Evolutionary conservation across 78 protist species (phyloP).

Genomic region (Goniomonas avonlea): DNA sequence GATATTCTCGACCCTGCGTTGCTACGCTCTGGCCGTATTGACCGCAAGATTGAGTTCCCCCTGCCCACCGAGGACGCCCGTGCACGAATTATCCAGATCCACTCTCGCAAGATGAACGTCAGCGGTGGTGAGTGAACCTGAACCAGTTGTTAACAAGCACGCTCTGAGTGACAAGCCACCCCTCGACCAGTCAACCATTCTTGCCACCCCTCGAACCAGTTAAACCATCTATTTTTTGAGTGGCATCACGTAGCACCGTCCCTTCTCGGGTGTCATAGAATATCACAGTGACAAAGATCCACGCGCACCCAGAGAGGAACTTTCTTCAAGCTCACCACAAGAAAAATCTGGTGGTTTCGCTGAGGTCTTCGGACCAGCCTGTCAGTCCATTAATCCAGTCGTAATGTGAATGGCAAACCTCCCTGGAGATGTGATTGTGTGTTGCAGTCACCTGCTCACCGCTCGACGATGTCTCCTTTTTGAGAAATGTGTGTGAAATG

Average conservation of each 20-base stretch:
- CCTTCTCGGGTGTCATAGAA: neutral
- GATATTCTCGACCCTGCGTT: slow-evolving; percentile 99
- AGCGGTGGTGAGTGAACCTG: neutral
- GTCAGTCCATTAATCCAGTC: no score
- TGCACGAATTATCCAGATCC: slow-evolving; percentile 88
- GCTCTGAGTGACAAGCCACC: neutral
- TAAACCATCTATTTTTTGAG: neutral
- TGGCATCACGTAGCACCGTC: neutral
- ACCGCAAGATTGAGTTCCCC: slow-evolving; percentile 90
- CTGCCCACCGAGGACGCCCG: slow-evolving; percentile 96
- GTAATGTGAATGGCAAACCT: no score
- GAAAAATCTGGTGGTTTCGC: no score
- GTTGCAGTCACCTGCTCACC: neutral
- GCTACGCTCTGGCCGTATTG: slow-evolving; percentile 89
- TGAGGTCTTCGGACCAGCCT: no score
- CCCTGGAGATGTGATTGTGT: neutral
- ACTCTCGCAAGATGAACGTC: slow-evolving; percentile 88
- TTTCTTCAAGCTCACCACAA: no score
- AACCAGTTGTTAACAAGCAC: neutral
- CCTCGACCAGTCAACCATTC: neutral
- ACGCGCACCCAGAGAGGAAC: no score
- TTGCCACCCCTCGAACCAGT: neutral
- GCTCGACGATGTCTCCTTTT: neutral
- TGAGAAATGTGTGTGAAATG: neutral
- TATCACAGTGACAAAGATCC: no score